Evolutionary conservation across 305 asterid genomes (phyloP), one percentile per base, ranked within the genome.

Genomic region (Withania somnifera): DNA sequence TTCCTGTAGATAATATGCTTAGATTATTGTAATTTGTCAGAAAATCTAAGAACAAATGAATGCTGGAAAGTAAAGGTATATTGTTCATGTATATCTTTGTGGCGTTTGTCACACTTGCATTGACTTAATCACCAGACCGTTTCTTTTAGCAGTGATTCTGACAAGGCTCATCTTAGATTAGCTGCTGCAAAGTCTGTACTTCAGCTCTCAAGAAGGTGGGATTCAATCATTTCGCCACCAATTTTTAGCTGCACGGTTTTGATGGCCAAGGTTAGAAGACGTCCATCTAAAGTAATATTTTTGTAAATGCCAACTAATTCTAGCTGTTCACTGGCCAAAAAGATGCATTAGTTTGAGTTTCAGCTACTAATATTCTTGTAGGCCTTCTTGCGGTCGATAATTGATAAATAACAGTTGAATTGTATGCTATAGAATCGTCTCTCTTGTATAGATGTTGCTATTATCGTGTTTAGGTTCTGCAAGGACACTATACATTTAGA

Each of bases 141-240:
- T 52, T 75, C 13, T 82, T 83, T 89, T 81, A 77, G 85, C 94
- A 93, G 98, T 86, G 91, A 89, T 88, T 85, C 75, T 69, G 95
- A 91, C 61, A 90, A 85, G 87, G 91, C 87, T 57, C 87, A 85
- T 83, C 88, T 92, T 79, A 87, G 89, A 86, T 88, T 92, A 91
- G 99, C 97, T 83, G 97, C 98, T 47, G 98, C 99, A 64, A 95
- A 92, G 88, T 88, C 98, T 14, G 90, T 95, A 81, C 94, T 95
- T 75, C 89, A 88, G 85, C 97, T 95, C 83, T 90, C 99, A 84
- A 91, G 93, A 87, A 95, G 90, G 88, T 95, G 99, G 99, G 99
- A 95, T 91, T 88, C 91, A 88, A 93, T 93, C 85, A 91, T 95
- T 67, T 88, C 95, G 78, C 95, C 97, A 52, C 89, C 85, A 81